A percentile compares a stretch with the other conserved stretches of the same genome.
These are phyloP conservation scores for Saccharomyces hybrid DNA, from an alignment of 1,139 yeast genomes.

Conservation along the genomic window DNA sequence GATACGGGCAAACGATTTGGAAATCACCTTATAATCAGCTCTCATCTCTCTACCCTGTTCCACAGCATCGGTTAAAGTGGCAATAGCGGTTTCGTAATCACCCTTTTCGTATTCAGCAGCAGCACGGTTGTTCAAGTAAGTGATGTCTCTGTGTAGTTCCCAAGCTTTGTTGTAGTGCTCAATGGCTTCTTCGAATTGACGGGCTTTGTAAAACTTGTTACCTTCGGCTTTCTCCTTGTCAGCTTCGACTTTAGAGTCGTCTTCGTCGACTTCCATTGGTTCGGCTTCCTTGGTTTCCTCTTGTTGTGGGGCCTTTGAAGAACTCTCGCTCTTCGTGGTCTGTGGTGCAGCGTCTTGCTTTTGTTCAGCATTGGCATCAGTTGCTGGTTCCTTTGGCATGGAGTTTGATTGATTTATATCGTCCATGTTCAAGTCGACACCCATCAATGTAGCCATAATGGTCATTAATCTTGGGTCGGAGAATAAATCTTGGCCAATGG, in stretches of 20 bases:
- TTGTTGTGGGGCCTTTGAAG: constrained; percentile 23
- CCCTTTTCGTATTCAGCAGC: constrained; percentile 98
- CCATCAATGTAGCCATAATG: constrained; percentile 79
- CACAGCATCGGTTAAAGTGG: constrained; percentile 73
- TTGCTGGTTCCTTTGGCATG: constrained; percentile 32
- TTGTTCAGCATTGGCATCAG: constrained; percentile 17
- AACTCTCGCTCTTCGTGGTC: constrained; percentile 9
- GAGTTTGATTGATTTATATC: constrained; percentile 24
- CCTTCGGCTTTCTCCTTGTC: constrained; percentile 81
- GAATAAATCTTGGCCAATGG: constrained; percentile 52
- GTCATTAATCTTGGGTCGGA: constrained; percentile 85
- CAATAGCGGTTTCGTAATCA: constrained; percentile 76
- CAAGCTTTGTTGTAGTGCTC: constrained; percentile 80
- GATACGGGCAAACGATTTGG: constrained; percentile 88
- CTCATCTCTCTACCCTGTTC: constrained; percentile 84
- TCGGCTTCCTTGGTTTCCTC: constrained; percentile 32
- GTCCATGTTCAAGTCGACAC: constrained; percentile 58
- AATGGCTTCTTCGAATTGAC: constrained; percentile 90
- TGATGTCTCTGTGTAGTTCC: constrained; percentile 74
- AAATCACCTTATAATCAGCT: constrained; percentile 86
- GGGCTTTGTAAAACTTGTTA: constrained; percentile 75
- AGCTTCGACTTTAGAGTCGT: constrained; percentile 47
- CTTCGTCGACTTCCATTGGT: constrained; percentile 34
- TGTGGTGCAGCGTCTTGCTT: constrained; percentile 8
- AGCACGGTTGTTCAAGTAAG: constrained; percentile 91